Conservation (phyloP, 2,329 filamentous ascomycete species). For the Aurifilum marmelostoma region DNA sequence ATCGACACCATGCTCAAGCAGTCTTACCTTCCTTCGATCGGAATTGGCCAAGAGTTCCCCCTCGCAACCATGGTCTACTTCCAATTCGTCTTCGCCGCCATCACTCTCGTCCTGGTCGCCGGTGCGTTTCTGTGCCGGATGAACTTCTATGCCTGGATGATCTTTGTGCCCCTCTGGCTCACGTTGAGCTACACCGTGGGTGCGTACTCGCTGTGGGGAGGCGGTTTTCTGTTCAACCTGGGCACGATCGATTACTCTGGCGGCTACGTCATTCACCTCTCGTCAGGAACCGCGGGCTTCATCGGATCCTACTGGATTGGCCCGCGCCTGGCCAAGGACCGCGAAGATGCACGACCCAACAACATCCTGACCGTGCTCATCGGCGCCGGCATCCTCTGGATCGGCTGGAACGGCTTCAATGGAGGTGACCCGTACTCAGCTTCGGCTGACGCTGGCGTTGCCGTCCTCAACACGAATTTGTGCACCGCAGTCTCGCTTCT, state of each 20-base stretch:
- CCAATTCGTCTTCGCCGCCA: conserved; percentile 57
- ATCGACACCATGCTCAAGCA: conserved; percentile 49
- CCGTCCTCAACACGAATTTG: conserved; percentile 56
- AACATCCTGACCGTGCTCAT: conserved; percentile 49
- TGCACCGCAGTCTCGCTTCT: conserved; percentile 52
- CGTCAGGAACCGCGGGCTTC: conserved; percentile 54
- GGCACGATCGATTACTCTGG: conserved; percentile 56
- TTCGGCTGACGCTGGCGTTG: conserved; percentile 52
- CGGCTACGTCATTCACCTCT: conserved; percentile 57
- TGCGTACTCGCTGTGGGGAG: conserved; percentile 29
- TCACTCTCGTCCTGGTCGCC: conserved; percentile 51
- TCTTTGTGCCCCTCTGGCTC: conserved; percentile 56
- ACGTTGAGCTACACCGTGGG: conserved; percentile 35
- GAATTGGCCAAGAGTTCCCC: conserved; percentile 46
- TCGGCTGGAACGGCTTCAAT: conserved; percentile 58
- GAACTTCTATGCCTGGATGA: conserved; percentile 56
- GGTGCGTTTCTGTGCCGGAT: conserved; percentile 52
- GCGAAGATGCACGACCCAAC: conserved; percentile 50
- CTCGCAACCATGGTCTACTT: conserved; percentile 56
- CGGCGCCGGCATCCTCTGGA: conserved; percentile 54
- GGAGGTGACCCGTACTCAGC: conserved; percentile 56
- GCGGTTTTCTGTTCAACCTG: conserved; percentile 39
- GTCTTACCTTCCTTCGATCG: conserved; percentile 46
- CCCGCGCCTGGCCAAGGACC: conserved; percentile 48
- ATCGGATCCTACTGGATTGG: conserved; percentile 52